Evolutionary conservation across 1,284 basidiomycete genomes (phyloP).

Genomic region (Trichosporon asahii): DNA sequence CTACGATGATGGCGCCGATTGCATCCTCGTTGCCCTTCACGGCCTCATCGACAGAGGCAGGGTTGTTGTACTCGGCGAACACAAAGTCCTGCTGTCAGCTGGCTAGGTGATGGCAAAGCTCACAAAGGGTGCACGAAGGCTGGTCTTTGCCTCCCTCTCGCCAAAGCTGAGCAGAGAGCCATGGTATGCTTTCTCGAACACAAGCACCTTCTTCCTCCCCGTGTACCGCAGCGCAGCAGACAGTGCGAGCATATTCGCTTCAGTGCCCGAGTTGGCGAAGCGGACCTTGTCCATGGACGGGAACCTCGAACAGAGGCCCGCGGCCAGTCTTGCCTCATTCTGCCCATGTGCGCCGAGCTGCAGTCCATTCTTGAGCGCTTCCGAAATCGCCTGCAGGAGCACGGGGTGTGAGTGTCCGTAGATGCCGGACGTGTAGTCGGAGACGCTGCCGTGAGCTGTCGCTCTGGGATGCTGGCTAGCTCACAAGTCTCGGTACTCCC

Average conservation of each 20-base stretch:
- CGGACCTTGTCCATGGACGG: constrained; percentile 34
- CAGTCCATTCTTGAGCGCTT: constrained; percentile 23
- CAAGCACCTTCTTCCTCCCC: constrained; percentile 27
- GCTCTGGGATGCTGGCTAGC: neutral
- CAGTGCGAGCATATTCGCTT: constrained; percentile 54
- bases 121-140: constrained; percentile 26
- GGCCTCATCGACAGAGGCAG: constrained; percentile 36
- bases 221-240: constrained; percentile 53
- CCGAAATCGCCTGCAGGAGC: constrained; percentile 25
- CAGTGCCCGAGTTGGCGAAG: constrained; percentile 53
- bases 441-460: constrained; percentile 19
- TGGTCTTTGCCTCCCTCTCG: neutral
- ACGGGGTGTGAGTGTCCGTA: constrained; percentile 33
- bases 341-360: constrained; percentile 33
- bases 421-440: constrained; percentile 34
- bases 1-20: constrained; percentile 55
- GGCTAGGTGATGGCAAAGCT: neutral
- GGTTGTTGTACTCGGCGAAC: constrained; percentile 49
- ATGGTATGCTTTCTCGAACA: constrained; percentile 35
- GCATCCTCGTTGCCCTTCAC: constrained; percentile 42
- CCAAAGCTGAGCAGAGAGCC: constrained; percentile 31
- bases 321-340: constrained; percentile 26
- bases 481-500: constrained; percentile 33
- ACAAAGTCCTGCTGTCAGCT: constrained; percentile 27
- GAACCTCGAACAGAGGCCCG: constrained; percentile 26